Percentiles rank a stretch among this genome's conserved stretches.
These are phyloP conservation scores for Aureobasidium sp. DNA, from an alignment of 2,329 filamentous ascomycete species.

Conservation along the genomic window DNA sequence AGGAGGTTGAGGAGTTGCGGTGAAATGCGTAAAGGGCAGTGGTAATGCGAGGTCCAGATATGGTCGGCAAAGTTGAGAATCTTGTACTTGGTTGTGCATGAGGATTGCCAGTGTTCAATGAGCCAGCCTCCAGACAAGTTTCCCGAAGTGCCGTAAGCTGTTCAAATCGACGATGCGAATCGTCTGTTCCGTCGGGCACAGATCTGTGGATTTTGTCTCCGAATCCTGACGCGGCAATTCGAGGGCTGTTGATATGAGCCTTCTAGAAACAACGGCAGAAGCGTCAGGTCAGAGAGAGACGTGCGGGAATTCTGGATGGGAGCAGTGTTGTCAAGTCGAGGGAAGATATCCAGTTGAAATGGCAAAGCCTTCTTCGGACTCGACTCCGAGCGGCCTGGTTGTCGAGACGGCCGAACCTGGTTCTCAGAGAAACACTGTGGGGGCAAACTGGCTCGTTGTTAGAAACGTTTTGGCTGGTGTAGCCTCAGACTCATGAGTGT, in stretches of 20 bases:
- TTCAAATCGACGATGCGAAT: conserved; percentile 9
- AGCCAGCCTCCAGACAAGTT: neutral
- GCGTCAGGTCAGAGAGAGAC: neutral
- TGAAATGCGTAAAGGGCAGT: neutral
- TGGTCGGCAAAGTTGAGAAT: neutral
- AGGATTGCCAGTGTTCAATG: neutral
- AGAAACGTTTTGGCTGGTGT: neutral
- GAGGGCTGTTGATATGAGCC: neutral
- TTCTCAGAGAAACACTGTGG: neutral
- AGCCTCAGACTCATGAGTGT: neutral
- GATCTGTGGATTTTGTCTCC: neutral
- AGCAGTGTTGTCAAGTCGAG: neutral
- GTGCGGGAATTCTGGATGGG: neutral
- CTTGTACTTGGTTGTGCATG: neutral
- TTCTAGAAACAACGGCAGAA: neutral
- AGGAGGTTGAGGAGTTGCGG: neutral
- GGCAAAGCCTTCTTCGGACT: conserved; percentile 10
- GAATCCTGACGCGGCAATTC: neutral
- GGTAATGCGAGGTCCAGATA: neutral
- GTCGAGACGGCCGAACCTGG: neutral
- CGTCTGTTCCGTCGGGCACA: neutral
- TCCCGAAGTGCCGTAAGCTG: neutral
- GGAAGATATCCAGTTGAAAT: conserved; percentile 3
- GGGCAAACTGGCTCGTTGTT: neutral
- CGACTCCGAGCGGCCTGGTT: neutral